Percentiles rank a stretch among this genome's conserved stretches.
Conservation (phyloP, 129 eudicot species). For the Flaveria bidentis region DNA sequence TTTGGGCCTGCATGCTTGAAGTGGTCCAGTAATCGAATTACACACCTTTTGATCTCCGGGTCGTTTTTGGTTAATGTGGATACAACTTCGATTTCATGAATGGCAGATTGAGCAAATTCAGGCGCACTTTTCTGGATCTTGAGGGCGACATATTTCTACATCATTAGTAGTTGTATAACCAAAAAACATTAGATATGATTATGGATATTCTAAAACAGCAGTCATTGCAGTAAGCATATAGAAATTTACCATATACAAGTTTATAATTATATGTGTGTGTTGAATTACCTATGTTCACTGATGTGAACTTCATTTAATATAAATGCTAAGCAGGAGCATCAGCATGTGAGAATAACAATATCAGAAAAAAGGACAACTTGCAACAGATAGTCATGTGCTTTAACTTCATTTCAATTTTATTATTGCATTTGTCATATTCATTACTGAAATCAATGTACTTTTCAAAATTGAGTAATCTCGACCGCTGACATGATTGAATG, state of each 20-base stretch:
- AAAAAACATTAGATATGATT: slow-evolving; percentile 15
- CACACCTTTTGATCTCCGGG: slow-evolving; percentile 54
- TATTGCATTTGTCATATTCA: not conserved
- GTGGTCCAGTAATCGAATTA: slow-evolving; percentile 76
- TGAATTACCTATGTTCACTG: not conserved
- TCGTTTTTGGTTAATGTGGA: slow-evolving; percentile 75
- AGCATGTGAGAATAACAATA: slow-evolving; percentile 37
- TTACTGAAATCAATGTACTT: not conserved
- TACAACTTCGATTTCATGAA: slow-evolving; percentile 89
- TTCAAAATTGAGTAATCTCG: not conserved
- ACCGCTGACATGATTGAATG: not conserved
- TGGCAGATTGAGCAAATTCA: slow-evolving; percentile 85
- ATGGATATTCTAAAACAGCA: too few relatives aligned
- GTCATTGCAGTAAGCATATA: slow-evolving; percentile 36
- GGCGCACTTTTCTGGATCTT: slow-evolving; percentile 98
- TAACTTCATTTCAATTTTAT: not conserved
- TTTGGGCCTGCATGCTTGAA: slow-evolving; percentile 95
- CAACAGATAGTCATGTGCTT: not conserved
- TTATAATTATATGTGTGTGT: too few relatives aligned
- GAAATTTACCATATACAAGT: not conserved
- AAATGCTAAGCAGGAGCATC: slow-evolving; percentile 44
- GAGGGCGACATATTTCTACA: slow-evolving; percentile 77
- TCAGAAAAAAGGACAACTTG: slow-evolving; percentile 29
- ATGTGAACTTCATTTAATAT: not conserved
- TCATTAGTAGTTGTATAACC: slow-evolving; percentile 11